phyloP scores from a whole-genome alignment of 2,329 filamentous ascomycete genomes.

The Chrysosphaeria jannelii region DNA sequence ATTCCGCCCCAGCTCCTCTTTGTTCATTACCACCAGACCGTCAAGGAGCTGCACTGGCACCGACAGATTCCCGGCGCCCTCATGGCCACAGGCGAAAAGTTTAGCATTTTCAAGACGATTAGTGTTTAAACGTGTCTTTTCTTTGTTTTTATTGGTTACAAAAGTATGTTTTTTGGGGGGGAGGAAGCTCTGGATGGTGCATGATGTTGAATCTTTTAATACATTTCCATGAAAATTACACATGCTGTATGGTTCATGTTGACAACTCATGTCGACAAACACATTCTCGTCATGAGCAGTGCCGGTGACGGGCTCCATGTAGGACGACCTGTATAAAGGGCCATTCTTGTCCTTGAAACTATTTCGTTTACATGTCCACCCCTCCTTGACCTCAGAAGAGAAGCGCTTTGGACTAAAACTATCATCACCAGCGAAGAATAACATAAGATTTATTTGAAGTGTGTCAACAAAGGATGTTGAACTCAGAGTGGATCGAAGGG shows the following conservation, averaged over 20 bases:
- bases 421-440: too few relatives aligned
- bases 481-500: too few relatives aligned
- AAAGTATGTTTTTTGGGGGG: not conserved
- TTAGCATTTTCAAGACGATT: constrained; percentile 64
- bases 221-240: not conserved
- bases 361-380: too few relatives aligned
- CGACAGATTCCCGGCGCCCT: constrained; percentile 75
- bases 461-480: too few relatives aligned
- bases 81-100: constrained; percentile 71
- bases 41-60: constrained; percentile 95
- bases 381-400: too few relatives aligned
- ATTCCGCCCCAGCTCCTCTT: constrained; percentile 87
- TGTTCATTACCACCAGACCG: constrained; percentile 82
- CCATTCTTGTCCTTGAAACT: too few relatives aligned
- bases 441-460: too few relatives aligned
- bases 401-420: too few relatives aligned
- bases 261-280: not conserved
- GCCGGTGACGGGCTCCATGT: not conserved
- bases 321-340: not conserved
- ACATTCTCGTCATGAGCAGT: not conserved
- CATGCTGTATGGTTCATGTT: not conserved
- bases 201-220: constrained; percentile 1
- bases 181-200: constrained; percentile 1
- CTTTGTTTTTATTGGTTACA: not conserved
- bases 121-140: constrained; percentile 25